Evolutionary conservation across 1,284 basidiomycete species (phyloP).

Genomic region (Coriolopsis trogii): DNA sequence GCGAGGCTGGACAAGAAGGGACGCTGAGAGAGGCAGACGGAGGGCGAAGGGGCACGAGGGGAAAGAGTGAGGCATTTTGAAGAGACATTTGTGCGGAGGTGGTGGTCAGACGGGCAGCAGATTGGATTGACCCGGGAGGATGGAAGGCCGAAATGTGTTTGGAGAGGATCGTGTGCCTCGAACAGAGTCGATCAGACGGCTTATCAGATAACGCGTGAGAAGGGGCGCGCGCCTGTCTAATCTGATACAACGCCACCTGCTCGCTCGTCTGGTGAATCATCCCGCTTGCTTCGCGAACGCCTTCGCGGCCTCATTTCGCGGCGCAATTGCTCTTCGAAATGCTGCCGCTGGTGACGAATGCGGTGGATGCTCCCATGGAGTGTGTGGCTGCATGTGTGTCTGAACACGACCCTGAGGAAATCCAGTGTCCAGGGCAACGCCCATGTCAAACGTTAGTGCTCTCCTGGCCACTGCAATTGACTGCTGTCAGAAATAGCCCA

Average conservation of each 20-base stretch:
- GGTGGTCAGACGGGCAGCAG: slow-evolving; percentile 12
- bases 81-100: slow-evolving; percentile 17
- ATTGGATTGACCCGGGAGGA: slow-evolving; percentile 3
- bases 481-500: slow-evolving; percentile 6
- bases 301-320: no score
- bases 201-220: slow-evolving; percentile 34
- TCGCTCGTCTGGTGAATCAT: no score
- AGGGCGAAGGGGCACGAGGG: slow-evolving; percentile 9
- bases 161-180: not conserved
- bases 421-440: no score
- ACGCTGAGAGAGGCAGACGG: slow-evolving; percentile 5
- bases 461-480: no score
- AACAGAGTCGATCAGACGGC: slow-evolving; percentile 21
- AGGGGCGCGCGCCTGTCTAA: slow-evolving; percentile 17
- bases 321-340: no score
- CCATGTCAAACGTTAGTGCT: no score
- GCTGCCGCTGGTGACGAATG: no score
- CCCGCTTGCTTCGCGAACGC: not conserved
- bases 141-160: not conserved
- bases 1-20: not conserved
- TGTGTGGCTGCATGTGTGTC: no score
- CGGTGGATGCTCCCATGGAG: no score
- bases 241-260: no score
- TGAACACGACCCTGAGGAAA: no score
- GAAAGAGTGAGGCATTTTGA: slow-evolving; percentile 10